These are phyloP conservation scores for Zanthoxylum bungeanum DNA, from an alignment of 345 rosid species.

Conservation along the genomic window DNA sequence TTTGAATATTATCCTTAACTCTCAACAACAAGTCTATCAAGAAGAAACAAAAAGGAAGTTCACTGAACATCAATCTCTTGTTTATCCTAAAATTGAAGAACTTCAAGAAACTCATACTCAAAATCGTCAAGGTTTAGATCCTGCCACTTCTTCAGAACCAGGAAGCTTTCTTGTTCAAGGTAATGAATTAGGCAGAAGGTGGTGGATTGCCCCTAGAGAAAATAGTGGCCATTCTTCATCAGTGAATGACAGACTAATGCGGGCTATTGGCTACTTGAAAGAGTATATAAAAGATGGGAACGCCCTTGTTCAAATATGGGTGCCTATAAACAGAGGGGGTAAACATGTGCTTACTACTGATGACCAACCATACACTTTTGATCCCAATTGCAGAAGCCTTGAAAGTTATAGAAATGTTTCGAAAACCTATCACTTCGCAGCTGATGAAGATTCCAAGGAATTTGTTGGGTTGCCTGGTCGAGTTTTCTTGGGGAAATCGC, in stretches of 20 bases:
- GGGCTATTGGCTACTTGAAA: slow-evolving; percentile 49
- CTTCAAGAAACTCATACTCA: slow-evolving; percentile 18
- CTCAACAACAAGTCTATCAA: slow-evolving; percentile 28
- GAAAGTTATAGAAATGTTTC: slow-evolving; percentile 67
- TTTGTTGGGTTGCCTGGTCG: slow-evolving; percentile 79
- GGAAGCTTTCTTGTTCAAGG: slow-evolving; percentile 36
- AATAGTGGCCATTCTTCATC: slow-evolving; percentile 33
- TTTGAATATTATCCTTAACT: slow-evolving; percentile 21
- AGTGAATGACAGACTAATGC: slow-evolving; percentile 55
- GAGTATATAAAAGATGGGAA: slow-evolving; percentile 51
- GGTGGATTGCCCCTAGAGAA: slow-evolving; percentile 66
- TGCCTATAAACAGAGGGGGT: slow-evolving; percentile 65
- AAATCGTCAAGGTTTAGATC: slow-evolving; percentile 20
- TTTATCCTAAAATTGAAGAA: slow-evolving; percentile 26
- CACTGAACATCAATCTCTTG: slow-evolving; percentile 20
- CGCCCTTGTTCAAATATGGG: slow-evolving; percentile 83
- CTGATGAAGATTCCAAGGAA: slow-evolving; percentile 63
- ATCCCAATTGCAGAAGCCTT: slow-evolving; percentile 56
- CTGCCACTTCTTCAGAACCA: slow-evolving; percentile 26
- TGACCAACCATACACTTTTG: slow-evolving; percentile 65
- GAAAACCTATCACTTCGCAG: slow-evolving; percentile 56
- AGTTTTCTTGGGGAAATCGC: slow-evolving; percentile 68
- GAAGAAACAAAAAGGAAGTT: slow-evolving; percentile 28
- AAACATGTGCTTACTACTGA: slow-evolving; percentile 66
- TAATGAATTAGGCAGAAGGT: slow-evolving; percentile 44